phyloP scores from a whole-genome alignment of 2,329 filamentous ascomycete genomes.

The Aspergillus sclerotialis region DNA sequence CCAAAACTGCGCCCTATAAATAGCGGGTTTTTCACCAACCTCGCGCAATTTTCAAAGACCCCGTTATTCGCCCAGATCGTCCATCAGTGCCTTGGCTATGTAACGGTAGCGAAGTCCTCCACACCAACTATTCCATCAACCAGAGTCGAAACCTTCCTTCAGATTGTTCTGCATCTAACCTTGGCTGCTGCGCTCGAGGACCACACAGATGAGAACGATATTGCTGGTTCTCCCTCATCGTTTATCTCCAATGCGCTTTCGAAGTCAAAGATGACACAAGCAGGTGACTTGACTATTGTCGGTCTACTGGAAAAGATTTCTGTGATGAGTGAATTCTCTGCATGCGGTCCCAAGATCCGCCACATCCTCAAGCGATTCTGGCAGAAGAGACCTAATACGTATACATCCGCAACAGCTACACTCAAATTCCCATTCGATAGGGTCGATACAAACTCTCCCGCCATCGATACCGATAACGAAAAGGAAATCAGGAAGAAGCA shows the following conservation, averaged over 20 bases:
- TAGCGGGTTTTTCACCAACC: conserved; percentile 67
- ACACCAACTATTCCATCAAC: conserved; percentile 73
- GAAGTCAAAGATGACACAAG: conserved; percentile 46
- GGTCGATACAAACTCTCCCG: conserved; percentile 76
- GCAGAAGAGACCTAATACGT: conserved; percentile 69
- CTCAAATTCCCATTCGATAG: conserved; percentile 63
- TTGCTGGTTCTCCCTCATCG: conserved; percentile 50
- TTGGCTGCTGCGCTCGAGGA: conserved; percentile 85
- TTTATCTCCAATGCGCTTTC: conserved; percentile 68
- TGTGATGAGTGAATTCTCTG: conserved; percentile 66
- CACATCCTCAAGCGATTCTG: conserved; percentile 79
- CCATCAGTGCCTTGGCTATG: conserved; percentile 80
- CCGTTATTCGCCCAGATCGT: conserved; percentile 84
- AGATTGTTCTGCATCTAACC: conserved; percentile 81
- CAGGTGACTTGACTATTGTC: conserved; percentile 42
- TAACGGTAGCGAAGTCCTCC: conserved; percentile 59
- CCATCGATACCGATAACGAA: conserved; percentile 51
- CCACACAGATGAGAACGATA: conserved; percentile 49
- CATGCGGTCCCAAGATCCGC: conserved; percentile 75
- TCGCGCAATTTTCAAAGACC: conserved; percentile 75
- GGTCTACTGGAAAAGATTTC: conserved; percentile 48
- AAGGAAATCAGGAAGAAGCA: conserved; percentile 82
- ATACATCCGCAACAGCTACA: conserved; percentile 58
- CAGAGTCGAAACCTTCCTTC: conserved; percentile 82
- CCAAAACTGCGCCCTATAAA: conserved; percentile 71